phyloP scores from a whole-genome alignment of 1,139 yeast species.

The Candida sojae region DNA sequence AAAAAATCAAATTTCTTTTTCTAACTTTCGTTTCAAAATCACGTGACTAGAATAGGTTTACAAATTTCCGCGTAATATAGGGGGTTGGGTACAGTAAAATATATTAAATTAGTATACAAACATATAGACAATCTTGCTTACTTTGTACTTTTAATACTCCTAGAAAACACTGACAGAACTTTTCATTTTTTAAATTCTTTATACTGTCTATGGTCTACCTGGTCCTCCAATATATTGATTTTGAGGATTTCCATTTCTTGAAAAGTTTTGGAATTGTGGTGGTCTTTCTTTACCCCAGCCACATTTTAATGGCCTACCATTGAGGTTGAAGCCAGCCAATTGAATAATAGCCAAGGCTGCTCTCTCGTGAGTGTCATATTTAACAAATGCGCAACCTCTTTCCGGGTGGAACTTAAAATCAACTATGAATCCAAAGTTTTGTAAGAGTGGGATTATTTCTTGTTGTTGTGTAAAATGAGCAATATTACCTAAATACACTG shows the following conservation, averaged over 20 bases:
- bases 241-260: slow-evolving; percentile 29
- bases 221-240: slow-evolving; percentile 28
- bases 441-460: slow-evolving; percentile 75
- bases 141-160: neutral
- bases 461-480: slow-evolving; percentile 74
- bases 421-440: slow-evolving; percentile 78
- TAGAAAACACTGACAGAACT: too few species aligned
- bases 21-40: neutral
- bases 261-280: slow-evolving; percentile 39
- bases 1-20: neutral
- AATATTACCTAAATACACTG: slow-evolving; percentile 85
- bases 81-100: too few species aligned
- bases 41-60: neutral
- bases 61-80: too few species aligned
- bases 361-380: slow-evolving; percentile 81
- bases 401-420: slow-evolving; percentile 83
- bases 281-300: slow-evolving; percentile 85
- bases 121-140: neutral
- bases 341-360: slow-evolving; percentile 89
- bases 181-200: neutral
- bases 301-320: slow-evolving; percentile 78
- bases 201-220: slow-evolving; percentile 9
- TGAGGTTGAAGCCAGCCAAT: slow-evolving; percentile 69
- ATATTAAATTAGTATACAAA: neutral
- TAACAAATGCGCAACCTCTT: slow-evolving; percentile 82